These are phyloP conservation scores for Arctium lappa DNA, from an alignment of 129 eudicot genomes.

Conservation along the genomic window DNA sequence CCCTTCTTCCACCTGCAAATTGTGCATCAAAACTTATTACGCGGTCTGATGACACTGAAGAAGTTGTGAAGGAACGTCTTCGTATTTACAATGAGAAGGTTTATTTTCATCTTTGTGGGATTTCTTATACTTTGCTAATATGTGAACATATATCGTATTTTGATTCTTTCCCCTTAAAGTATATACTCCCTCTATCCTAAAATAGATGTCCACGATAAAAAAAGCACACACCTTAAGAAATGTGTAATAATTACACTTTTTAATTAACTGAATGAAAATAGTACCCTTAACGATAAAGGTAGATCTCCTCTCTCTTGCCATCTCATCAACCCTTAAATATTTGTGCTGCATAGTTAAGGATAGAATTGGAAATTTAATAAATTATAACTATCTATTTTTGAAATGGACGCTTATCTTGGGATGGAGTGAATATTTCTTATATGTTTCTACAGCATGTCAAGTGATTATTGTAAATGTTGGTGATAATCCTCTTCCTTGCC, in stretches of 20 bases:
- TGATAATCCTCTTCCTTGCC: neutral
- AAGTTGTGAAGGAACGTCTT: conserved; percentile 76
- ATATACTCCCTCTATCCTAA: neutral
- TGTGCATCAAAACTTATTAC: conserved; percentile 76
- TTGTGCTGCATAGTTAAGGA: too few relatives aligned
- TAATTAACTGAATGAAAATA: neutral
- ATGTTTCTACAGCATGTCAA: neutral
- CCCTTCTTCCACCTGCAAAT: conserved; percentile 84
- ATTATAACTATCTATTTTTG: too few relatives aligned
- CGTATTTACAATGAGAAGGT: conserved; percentile 74
- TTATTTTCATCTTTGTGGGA: neutral
- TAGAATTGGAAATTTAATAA: too few relatives aligned
- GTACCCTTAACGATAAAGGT: too few relatives aligned
- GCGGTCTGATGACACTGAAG: conserved; percentile 78
- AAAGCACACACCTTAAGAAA: neutral
- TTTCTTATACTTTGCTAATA: neutral
- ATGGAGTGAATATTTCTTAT: too few relatives aligned
- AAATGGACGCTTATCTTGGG: too few relatives aligned
- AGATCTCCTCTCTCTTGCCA: too few relatives aligned
- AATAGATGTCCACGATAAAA: neutral
- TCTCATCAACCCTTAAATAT: too few relatives aligned
- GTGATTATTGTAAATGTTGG: neutral
- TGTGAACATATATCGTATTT: neutral
- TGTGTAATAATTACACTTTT: neutral
- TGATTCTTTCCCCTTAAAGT: neutral